A percentile compares a stretch with the other conserved stretches of the same genome.
These are phyloP conservation scores for Mucor indicus DNA, from an alignment of 371 early-diverging fungal species.

Conservation along the genomic window DNA sequence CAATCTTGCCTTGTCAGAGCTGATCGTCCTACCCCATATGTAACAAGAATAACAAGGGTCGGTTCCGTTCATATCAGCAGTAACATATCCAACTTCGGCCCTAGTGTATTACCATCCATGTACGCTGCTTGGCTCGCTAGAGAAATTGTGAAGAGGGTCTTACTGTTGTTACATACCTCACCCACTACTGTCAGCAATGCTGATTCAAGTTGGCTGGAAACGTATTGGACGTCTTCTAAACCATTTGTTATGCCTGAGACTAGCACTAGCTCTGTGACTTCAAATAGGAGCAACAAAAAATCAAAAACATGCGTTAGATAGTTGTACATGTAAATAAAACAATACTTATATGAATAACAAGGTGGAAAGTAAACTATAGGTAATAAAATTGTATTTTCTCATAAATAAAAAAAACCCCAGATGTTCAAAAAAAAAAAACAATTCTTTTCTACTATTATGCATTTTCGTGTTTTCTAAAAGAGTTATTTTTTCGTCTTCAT, in stretches of 20 bases:
- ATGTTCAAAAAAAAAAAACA: background rate
- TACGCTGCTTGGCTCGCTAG: slow-evolving; percentile 5
- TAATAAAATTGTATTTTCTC: slow-evolving; percentile 5
- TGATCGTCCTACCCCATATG: slow-evolving; percentile 7
- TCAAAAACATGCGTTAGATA: slow-evolving; percentile 4
- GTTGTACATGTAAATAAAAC: slow-evolving; percentile 5
- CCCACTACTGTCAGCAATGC: slow-evolving; percentile 1
- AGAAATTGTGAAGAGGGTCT: slow-evolving; percentile 11
- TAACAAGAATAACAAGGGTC: slow-evolving; percentile 4
- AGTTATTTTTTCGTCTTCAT: slow-evolving; percentile 5
- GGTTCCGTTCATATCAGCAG: slow-evolving; percentile 4
- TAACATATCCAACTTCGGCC: slow-evolving; percentile 10
- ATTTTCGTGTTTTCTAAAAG: slow-evolving; percentile 8
- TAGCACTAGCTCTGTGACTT: slow-evolving; percentile 3
- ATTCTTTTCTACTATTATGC: slow-evolving; percentile 6
- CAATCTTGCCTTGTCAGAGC: slow-evolving; percentile 2
- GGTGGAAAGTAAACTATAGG: slow-evolving; percentile 7
- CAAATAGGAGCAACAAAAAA: slow-evolving; percentile 6
- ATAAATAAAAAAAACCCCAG: background rate
- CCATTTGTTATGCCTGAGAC: slow-evolving; percentile 4
- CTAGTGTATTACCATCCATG: slow-evolving; percentile 6
- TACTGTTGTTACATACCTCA: background rate
- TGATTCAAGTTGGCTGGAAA: slow-evolving; percentile 7
- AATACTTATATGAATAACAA: slow-evolving; percentile 5
- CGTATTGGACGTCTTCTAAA: slow-evolving; percentile 3